phyloP scores from a whole-genome alignment of 2,329 filamentous ascomycete genomes.

The Metarhizium guizhouense region DNA sequence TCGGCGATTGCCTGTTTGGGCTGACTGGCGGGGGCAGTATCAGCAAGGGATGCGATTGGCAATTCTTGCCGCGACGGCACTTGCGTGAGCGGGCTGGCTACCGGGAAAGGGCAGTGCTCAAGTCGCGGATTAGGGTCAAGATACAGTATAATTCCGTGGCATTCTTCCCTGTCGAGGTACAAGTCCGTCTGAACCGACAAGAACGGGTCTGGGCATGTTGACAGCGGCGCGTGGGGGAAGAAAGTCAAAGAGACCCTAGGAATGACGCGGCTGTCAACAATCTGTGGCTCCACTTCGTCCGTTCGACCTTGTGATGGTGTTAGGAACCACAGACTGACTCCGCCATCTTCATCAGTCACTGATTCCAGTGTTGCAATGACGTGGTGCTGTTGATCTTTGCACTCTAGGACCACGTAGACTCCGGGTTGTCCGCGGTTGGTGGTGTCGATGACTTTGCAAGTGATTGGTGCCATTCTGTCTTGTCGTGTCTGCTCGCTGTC shows the following conservation, averaged over 20 bases:
- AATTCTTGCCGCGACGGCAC: neutral
- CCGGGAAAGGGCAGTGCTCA: neutral
- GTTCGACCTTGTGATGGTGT: neutral
- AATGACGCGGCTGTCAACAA: neutral
- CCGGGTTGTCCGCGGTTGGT: neutral
- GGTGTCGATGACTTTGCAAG: neutral
- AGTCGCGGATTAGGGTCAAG: neutral
- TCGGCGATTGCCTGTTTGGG: neutral
- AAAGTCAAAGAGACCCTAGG: neutral
- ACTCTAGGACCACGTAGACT: neutral
- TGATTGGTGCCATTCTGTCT: conserved; percentile 4
- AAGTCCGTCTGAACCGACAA: neutral
- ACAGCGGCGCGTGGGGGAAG: neutral
- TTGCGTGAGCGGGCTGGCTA: neutral
- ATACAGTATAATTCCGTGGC: neutral
- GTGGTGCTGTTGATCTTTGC: neutral
- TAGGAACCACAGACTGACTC: neutral
- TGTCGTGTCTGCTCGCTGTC: neutral
- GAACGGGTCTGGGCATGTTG: neutral
- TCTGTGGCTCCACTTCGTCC: neutral
- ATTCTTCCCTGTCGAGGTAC: neutral
- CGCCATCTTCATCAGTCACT: neutral
- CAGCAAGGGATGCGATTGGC: neutral
- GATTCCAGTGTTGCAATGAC: neutral
- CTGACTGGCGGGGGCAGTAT: neutral